phyloP scores from a whole-genome alignment of 768 basidiomycete species.

The Mycena crocata region DNA sequence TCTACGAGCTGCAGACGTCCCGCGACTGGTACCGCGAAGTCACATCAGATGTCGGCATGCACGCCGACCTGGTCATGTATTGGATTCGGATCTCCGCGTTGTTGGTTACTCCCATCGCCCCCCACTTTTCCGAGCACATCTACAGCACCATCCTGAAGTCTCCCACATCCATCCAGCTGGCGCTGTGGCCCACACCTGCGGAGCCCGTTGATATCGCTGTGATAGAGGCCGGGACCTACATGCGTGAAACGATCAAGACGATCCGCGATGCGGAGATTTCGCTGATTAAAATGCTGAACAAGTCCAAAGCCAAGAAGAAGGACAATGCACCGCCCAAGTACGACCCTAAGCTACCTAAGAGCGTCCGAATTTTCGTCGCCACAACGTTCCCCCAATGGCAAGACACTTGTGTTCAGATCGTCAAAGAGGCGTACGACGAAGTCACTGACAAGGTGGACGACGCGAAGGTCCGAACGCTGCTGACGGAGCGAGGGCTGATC shows the following conservation, averaged over 20 bases:
- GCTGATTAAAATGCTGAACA: conserved; percentile 82
- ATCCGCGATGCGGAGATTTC: conserved; percentile 90
- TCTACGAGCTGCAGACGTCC: conserved; percentile 92
- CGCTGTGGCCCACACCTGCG: conserved; percentile 82
- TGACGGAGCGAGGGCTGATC: conserved; percentile 81
- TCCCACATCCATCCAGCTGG: conserved; percentile 81
- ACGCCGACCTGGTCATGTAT: conserved; percentile 84
- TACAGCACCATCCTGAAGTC: conserved; percentile 82
- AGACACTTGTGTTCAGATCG: conserved; percentile 78
- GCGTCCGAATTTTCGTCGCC: conserved; percentile 91
- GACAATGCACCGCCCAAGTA: conserved; percentile 62
- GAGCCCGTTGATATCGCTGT: conserved; percentile 69
- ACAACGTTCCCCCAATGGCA: conserved; percentile 96
- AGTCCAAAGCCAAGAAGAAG: conserved; percentile 75
- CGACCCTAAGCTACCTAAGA: conserved; percentile 89
- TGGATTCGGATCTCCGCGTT: conserved; percentile 89
- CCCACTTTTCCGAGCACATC: conserved; percentile 94
- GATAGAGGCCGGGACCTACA: conserved; percentile 84
- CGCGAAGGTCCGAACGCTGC: conserved; percentile 72
- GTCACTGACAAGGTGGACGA: conserved; percentile 82
- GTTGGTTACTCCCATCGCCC: conserved; percentile 87
- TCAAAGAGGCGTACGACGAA: conserved; percentile 74
- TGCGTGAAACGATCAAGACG: conserved; percentile 90
- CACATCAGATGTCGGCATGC: conserved; percentile 91
- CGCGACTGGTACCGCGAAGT: conserved; percentile 98